Percentiles rank a stretch among this genome's conserved stretches.
Evolutionary conservation across 306 rosid genomes (phyloP).

Genomic region (Aeschynomene evenia): DNA sequence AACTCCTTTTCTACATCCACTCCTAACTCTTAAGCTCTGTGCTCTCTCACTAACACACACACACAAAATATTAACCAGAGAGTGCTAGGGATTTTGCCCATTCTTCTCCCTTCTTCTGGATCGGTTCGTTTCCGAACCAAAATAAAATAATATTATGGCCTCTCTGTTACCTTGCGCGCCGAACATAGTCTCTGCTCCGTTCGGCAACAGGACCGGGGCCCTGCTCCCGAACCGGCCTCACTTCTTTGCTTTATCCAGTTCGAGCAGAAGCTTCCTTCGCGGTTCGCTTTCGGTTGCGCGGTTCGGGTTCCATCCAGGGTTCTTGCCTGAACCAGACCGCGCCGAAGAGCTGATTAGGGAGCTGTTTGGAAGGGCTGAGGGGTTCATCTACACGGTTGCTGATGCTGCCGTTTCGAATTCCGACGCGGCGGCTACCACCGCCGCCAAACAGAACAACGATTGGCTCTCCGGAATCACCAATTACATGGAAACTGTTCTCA

Average conservation of each 20-base stretch:
- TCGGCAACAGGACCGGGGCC: constrained; percentile 38
- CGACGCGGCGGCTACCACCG: constrained; percentile 42
- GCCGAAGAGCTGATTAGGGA: constrained; percentile 49
- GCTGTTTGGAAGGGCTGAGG: constrained; percentile 66
- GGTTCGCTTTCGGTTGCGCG: constrained; percentile 61
- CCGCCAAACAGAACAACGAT: constrained; percentile 65
- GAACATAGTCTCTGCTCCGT: constrained; percentile 43
- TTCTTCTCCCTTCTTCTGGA: not conserved
- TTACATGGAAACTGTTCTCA: constrained; percentile 78
- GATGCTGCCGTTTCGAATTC: constrained; percentile 79
- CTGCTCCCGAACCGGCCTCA: constrained; percentile 45
- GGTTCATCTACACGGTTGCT: constrained; percentile 75
- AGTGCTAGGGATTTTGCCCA: not conserved
- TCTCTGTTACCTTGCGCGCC: constrained; percentile 51
- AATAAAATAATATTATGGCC: constrained; percentile 55
- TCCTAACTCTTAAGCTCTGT: not conserved
- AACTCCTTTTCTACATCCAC: not conserved
- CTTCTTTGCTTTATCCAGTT: constrained; percentile 33
- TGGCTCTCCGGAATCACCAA: constrained; percentile 90
- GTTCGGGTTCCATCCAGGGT: constrained; percentile 57
- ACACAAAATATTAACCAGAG: not conserved
- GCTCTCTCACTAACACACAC: not conserved
- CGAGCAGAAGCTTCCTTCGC: constrained; percentile 43
- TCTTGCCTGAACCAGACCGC: constrained; percentile 56
- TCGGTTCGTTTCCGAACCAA: constrained; percentile 18